A percentile compares a stretch with the other conserved stretches of the same genome.
Evolutionary conservation across 495 filamentous ascomycete species (phyloP).

Genomic region (Margaritispora aquatica): DNA sequence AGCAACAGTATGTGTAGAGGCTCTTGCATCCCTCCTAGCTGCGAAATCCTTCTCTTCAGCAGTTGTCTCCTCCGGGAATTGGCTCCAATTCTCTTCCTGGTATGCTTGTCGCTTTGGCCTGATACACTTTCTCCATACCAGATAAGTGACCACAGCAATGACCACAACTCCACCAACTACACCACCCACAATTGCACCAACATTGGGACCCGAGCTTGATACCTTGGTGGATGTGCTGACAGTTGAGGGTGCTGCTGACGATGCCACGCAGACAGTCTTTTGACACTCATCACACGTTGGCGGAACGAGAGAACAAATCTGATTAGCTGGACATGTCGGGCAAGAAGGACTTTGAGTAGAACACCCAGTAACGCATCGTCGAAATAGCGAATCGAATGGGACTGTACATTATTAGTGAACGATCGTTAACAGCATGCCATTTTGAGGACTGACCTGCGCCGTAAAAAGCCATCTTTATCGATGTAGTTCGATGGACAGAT

Average conservation of each 20-base stretch:
- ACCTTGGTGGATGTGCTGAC: conserved; percentile 18
- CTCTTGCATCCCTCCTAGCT: conserved; percentile 56
- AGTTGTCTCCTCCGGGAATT: conserved; percentile 38
- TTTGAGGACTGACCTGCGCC: conserved; percentile 12
- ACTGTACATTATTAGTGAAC: conserved; percentile 2
- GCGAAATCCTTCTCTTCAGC: conserved; percentile 48
- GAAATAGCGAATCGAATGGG: conserved; percentile 31
- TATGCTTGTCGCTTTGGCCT: conserved; percentile 66
- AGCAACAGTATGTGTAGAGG: conserved; percentile 78
- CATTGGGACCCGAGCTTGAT: conserved; percentile 46
- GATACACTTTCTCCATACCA: conserved; percentile 84
- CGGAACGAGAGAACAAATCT: conserved; percentile 51
- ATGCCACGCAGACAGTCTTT: conserved; percentile 51
- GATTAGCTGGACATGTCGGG: conserved; percentile 38
- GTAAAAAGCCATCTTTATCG: conserved; percentile 11
- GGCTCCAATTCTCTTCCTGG: conserved; percentile 39
- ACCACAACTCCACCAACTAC: conserved; percentile 70
- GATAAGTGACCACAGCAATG: conserved; percentile 62
- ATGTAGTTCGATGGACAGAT: not conserved
- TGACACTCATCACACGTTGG: conserved; percentile 53
- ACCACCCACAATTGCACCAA: conserved; percentile 79
- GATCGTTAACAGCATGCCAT: too few species aligned
- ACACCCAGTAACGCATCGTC: conserved; percentile 40
- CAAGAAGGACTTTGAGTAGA: conserved; percentile 36
- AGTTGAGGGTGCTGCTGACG: conserved; percentile 29